Conservation (phyloP, 1,284 basidiomycete genomes). For the Ceratobasidium sp. region DNA sequence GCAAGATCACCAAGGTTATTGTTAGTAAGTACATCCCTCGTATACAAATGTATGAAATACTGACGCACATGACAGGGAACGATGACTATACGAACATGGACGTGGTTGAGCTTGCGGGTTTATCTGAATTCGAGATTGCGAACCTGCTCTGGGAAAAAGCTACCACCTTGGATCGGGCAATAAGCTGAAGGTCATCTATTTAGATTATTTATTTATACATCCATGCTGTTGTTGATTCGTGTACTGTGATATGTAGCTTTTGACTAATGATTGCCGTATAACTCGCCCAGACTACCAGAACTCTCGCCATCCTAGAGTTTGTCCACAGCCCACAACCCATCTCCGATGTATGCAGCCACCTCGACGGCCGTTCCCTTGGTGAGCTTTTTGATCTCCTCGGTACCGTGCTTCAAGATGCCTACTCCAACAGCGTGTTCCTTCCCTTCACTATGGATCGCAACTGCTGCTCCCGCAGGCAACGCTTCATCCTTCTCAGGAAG, state of each 20-base stretch:
- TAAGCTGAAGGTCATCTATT: slow-evolving; percentile 16
- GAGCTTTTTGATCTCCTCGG: slow-evolving; percentile 87
- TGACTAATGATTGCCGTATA: background rate
- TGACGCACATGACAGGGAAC: slow-evolving; percentile 30
- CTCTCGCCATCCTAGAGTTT: slow-evolving; percentile 58
- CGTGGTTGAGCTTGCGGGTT: slow-evolving; percentile 36
- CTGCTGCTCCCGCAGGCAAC: slow-evolving; percentile 72
- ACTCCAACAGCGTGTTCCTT: slow-evolving; percentile 93
- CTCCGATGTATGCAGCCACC: slow-evolving; percentile 83
- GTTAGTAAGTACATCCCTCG: slow-evolving; percentile 32
- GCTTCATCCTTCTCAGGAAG: slow-evolving; percentile 79
- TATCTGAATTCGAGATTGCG: slow-evolving; percentile 37
- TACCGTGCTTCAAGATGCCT: slow-evolving; percentile 81
- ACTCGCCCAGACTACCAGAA: background rate
- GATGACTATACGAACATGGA: slow-evolving; percentile 39
- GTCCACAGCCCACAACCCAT: slow-evolving; percentile 86
- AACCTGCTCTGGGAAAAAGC: slow-evolving; percentile 41
- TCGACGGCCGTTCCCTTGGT: slow-evolving; percentile 95
- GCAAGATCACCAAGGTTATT: slow-evolving; percentile 36
- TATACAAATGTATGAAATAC: background rate
- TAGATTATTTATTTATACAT: background rate
- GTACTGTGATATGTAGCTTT: slow-evolving; percentile 22
- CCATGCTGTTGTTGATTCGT: background rate
- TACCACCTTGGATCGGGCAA: slow-evolving; percentile 13
- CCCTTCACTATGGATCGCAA: slow-evolving; percentile 94